These are phyloP conservation scores for Castanea sativa DNA, from an alignment of 306 rosid species.

Conservation along the genomic window DNA sequence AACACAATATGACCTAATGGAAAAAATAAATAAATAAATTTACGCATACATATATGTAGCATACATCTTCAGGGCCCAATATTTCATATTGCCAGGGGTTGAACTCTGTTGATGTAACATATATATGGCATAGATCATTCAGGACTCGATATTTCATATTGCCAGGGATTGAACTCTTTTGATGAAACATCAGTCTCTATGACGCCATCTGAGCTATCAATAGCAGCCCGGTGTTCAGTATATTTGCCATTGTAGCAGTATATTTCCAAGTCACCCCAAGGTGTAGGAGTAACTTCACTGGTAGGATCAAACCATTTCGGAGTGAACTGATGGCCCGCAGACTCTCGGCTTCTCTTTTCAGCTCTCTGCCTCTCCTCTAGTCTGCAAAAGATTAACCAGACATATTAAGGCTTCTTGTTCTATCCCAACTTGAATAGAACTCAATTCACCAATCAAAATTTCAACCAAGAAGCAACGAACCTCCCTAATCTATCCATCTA, in stretches of 20 bases:
- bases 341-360: constrained; percentile 67
- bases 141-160: constrained; percentile 43
- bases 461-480: background rate
- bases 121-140: constrained; percentile 19
- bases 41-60: background rate
- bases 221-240: constrained; percentile 44
- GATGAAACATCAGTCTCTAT: constrained; percentile 38
- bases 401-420: background rate
- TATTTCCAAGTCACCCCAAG: constrained; percentile 82
- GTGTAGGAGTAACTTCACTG: constrained; percentile 59
- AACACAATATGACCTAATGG: background rate
- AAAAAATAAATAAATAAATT: no score
- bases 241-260: constrained; percentile 73
- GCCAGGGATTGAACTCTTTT: constrained; percentile 79
- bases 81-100: constrained; percentile 72
- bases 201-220: constrained; percentile 41
- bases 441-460: background rate
- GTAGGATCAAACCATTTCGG: constrained; percentile 77
- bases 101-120: constrained; percentile 44
- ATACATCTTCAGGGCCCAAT: constrained; percentile 35
- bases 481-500: background rate
- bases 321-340: constrained; percentile 46
- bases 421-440: background rate
- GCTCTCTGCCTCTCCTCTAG: constrained; percentile 85
- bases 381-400: constrained; percentile 33